Conservation (phyloP, 805 yeast species). For the Yarrowia porcina region DNA sequence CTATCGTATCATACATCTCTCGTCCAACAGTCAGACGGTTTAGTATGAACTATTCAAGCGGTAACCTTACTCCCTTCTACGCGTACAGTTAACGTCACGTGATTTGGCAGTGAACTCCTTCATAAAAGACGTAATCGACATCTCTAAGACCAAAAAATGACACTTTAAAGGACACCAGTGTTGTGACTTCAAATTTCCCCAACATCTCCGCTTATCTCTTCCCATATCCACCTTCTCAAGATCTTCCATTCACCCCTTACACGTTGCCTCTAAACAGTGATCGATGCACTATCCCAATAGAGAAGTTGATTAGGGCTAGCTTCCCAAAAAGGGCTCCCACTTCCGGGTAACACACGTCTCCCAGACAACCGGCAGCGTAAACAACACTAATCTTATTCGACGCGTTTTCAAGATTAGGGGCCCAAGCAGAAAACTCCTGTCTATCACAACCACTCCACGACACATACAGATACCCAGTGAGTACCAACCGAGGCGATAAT, state of each 20-base stretch:
- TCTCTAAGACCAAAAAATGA: too few relatives aligned
- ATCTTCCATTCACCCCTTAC: too few relatives aligned
- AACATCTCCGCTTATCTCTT: not conserved
- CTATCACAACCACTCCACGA: constrained; percentile 24
- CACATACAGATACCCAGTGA: constrained; percentile 26
- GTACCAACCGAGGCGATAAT: not conserved
- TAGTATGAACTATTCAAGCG: too few relatives aligned
- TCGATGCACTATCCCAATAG: not conserved
- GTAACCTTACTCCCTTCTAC: too few relatives aligned
- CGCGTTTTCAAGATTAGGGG: constrained; percentile 26
- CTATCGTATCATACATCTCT: too few relatives aligned
- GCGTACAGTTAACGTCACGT: too few relatives aligned
- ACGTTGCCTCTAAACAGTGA: constrained; percentile 21
- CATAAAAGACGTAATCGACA: too few relatives aligned
- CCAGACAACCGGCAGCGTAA: constrained; percentile 26
- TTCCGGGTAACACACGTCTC: constrained; percentile 25
- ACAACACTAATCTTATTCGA: constrained; percentile 24
- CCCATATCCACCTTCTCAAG: not conserved
- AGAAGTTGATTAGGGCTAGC: not conserved
- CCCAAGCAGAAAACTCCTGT: constrained; percentile 22
- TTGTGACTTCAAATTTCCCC: not conserved
- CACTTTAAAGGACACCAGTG: too few relatives aligned
- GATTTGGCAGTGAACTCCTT: too few relatives aligned
- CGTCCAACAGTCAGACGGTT: too few relatives aligned
- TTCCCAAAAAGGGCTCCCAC: not conserved